Conservation (phyloP, 768 basidiomycete genomes). For the Trametes punicea region DNA sequence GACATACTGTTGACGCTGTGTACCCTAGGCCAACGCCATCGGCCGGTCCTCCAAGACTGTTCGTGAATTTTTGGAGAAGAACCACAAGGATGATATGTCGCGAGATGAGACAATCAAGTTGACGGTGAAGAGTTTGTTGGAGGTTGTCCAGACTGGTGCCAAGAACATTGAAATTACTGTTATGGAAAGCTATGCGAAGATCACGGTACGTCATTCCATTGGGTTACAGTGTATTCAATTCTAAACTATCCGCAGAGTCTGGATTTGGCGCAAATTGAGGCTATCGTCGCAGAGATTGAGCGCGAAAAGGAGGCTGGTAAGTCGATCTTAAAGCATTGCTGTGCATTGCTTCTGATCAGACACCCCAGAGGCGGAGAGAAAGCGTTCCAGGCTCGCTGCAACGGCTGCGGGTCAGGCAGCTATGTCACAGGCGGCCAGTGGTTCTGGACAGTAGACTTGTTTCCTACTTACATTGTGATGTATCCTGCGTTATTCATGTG, state of each 20-base stretch:
- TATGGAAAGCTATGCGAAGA: slow-evolving; percentile 93
- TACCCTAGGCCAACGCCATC: slow-evolving; percentile 85
- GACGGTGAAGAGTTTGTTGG: slow-evolving; percentile 91
- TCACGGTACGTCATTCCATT: slow-evolving; percentile 58
- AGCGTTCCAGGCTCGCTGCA: slow-evolving; percentile 84
- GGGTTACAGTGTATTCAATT: neutral
- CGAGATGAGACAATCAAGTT: slow-evolving; percentile 92
- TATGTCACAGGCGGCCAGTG: slow-evolving; percentile 62
- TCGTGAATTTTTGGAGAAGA: slow-evolving; percentile 97
- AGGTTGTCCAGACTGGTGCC: slow-evolving; percentile 99
- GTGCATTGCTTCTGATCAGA: slow-evolving; percentile 5
- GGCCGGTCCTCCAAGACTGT: slow-evolving; percentile 98
- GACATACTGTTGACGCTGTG: neutral
- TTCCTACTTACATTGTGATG: slow-evolving; percentile 13
- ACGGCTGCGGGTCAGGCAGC: slow-evolving; percentile 90
- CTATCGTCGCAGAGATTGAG: slow-evolving; percentile 90
- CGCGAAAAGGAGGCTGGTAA: slow-evolving; percentile 93
- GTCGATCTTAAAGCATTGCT: neutral
- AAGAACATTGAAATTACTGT: slow-evolving; percentile 99
- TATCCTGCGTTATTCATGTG: slow-evolving; percentile 5
- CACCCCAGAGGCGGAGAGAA: slow-evolving; percentile 85
- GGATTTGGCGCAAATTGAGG: slow-evolving; percentile 83
- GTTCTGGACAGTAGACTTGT: slow-evolving; percentile 33
- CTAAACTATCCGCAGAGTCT: slow-evolving; percentile 56
- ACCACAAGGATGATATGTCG: slow-evolving; percentile 86